Evolutionary conservation across 805 yeast species (phyloP), one percentile per base, ranked within the genome.

Genomic region (Cyberlindnera japonica): DNA sequence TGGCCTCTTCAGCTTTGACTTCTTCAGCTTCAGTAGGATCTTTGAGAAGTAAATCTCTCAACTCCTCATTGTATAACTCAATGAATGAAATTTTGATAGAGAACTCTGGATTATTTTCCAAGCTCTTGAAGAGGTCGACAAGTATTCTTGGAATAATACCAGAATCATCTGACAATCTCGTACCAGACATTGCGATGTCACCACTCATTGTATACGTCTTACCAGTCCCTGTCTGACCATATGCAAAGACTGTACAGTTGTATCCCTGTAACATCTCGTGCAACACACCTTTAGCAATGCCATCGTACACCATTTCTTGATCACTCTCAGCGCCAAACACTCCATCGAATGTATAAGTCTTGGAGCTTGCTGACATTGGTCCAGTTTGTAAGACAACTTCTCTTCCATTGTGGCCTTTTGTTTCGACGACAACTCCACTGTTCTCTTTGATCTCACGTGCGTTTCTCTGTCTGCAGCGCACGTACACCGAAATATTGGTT

Each of bases 141-240:
- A 81, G 53, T 0, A 75, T 73, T 35, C 87, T 65, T 8, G 87
- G 86, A 16, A 80, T 76, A 16, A 80, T 72, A 15, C 87, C 86
- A 0, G 85, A 79, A 41, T 74, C 67, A 25, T 68, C 68, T 3
- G 67, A 59, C 9, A 63, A 12, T 48, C 56, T 27, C 50, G 56
- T 36, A 59, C 65, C 50, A 53, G 67, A 24, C 65, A 65, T 45
- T 56, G 76, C 49, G 23, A 80, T 72, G 36, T 83, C 83, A 6
- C 95, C 93, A 6, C 82, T 75, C 89, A 77, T 76, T 6, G 83
- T 66, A 54, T 77, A 76, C 0, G 95, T 85, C 54, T 85, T 86
- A 14, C 95, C 95, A 0, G 93, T 83, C 8, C 95, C 95, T 0
- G 95, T 86, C 59, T 85, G 95, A 1, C 95, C 95, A 63, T 88